These are phyloP conservation scores for Colletotrichum magnum DNA, from an alignment of 2,329 filamentous ascomycete species.

Conservation along the genomic window DNA sequence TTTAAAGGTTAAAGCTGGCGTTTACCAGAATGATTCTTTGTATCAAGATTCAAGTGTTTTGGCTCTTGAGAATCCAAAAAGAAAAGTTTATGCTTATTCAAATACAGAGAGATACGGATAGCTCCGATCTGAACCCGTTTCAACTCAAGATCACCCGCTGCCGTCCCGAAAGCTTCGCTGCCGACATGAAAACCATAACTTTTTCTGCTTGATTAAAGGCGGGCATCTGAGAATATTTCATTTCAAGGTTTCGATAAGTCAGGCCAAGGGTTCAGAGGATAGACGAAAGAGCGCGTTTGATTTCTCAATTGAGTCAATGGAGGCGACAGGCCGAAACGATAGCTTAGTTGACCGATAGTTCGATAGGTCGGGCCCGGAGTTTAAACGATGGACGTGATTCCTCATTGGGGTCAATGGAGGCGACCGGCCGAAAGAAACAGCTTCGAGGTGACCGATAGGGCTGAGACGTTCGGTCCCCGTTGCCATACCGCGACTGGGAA, in stretches of 20 bases:
- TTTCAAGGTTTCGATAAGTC: not conserved
- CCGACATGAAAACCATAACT: not conserved
- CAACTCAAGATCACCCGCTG: not conserved
- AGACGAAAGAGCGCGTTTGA: not conserved
- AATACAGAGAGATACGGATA: too few species aligned
- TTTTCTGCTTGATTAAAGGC: not conserved
- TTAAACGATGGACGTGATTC: too few species aligned
- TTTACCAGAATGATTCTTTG: not conserved
- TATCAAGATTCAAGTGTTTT: not conserved
- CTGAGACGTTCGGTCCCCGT: conserved; percentile 3
- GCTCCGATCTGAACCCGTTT: not conserved
- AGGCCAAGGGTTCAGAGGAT: not conserved
- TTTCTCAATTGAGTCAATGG: too few species aligned
- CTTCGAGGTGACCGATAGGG: not conserved
- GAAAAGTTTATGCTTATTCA: conserved; percentile 14
- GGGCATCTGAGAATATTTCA: not conserved
- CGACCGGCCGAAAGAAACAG: not conserved
- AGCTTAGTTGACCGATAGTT: not conserved
- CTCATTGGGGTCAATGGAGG: not conserved
- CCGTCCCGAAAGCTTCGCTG: conserved; percentile 1
- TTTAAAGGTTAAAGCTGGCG: not conserved
- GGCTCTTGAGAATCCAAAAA: too few species aligned
- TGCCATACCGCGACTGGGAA: not conserved
- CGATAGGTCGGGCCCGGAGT: too few species aligned
- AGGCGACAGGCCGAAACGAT: too few species aligned